A percentile compares a stretch with the other conserved stretches of the same genome.
These are phyloP conservation scores for Ormosia emarginata DNA, from an alignment of 306 rosid species.

Conservation along the genomic window DNA sequence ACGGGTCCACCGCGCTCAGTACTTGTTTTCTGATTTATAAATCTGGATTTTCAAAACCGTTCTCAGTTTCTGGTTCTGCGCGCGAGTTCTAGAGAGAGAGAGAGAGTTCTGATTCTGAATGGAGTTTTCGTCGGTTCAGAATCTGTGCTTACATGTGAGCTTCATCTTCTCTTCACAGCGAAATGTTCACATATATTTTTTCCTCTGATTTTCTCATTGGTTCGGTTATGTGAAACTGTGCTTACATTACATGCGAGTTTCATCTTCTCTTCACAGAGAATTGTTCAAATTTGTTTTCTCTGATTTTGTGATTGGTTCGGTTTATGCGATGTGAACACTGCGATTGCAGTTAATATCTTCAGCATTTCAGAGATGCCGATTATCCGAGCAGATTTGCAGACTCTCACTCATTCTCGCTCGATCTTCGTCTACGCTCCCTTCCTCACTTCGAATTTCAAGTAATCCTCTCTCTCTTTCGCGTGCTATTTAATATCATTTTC, in stretches of 20 bases:
- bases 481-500: neutral
- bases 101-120: neutral
- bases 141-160: slow-evolving; percentile 35
- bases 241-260: slow-evolving; percentile 34
- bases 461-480: neutral
- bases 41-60: neutral
- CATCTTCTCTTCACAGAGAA: neutral
- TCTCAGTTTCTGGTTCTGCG: neutral
- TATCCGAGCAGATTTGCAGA: slow-evolving; percentile 62
- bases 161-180: neutral
- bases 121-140: slow-evolving; percentile 30
- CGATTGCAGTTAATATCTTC: slow-evolving; percentile 62
- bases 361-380: slow-evolving; percentile 75
- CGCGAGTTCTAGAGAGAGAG: slow-evolving; percentile 8
- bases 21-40: neutral
- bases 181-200: neutral
- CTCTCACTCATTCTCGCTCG: slow-evolving; percentile 52
- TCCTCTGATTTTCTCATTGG: neutral
- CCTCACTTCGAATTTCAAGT: slow-evolving; percentile 56
- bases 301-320: neutral
- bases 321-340: neutral
- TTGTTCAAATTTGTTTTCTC: neutral
- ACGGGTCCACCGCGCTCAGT: neutral
- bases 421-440: slow-evolving; percentile 42
- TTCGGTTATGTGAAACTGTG: neutral